Evolutionary conservation across 306 rosid genomes (phyloP).

Genomic region (Oxytropis ochrocephala): DNA sequence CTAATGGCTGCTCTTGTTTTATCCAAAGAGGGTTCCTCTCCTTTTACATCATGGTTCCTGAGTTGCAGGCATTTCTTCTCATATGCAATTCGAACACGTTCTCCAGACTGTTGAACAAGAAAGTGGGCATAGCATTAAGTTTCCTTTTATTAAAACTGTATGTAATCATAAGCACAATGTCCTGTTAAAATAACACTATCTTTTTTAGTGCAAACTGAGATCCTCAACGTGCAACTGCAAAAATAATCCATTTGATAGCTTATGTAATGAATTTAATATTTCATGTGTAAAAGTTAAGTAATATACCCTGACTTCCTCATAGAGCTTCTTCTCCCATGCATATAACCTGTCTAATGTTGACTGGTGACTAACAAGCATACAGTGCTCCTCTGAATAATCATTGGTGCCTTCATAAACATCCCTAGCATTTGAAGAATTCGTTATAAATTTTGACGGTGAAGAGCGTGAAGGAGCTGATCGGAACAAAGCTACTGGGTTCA

Average conservation of each 20-base stretch:
- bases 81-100: slow-evolving; percentile 65
- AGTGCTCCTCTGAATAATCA: slow-evolving; percentile 50
- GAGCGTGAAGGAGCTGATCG: slow-evolving; percentile 73
- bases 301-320: slow-evolving; percentile 77
- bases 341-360: slow-evolving; percentile 77
- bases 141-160: slow-evolving; percentile 5
- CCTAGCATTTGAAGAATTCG: slow-evolving; percentile 36
- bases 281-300: background rate
- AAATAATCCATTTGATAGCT: too few relatives aligned
- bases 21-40: slow-evolving; percentile 60
- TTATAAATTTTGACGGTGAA: slow-evolving; percentile 54
- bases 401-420: slow-evolving; percentile 35
- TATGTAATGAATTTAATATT: background rate
- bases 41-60: slow-evolving; percentile 63
- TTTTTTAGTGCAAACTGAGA: too few relatives aligned
- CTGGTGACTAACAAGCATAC: slow-evolving; percentile 61
- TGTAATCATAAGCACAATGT: slow-evolving; percentile 12
- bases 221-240: too few relatives aligned
- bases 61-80: slow-evolving; percentile 74
- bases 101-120: slow-evolving; percentile 67
- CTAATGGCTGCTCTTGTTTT: slow-evolving; percentile 67
- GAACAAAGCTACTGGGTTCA: slow-evolving; percentile 88
- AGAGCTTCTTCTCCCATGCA: slow-evolving; percentile 96
- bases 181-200: slow-evolving; percentile 1
- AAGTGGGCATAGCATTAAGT: slow-evolving; percentile 20